Percentiles rank a stretch among this genome's conserved stretches.
Evolutionary conservation across 805 yeast genomes (phyloP).

Genomic region (Cyberlindnera lachancei): DNA sequence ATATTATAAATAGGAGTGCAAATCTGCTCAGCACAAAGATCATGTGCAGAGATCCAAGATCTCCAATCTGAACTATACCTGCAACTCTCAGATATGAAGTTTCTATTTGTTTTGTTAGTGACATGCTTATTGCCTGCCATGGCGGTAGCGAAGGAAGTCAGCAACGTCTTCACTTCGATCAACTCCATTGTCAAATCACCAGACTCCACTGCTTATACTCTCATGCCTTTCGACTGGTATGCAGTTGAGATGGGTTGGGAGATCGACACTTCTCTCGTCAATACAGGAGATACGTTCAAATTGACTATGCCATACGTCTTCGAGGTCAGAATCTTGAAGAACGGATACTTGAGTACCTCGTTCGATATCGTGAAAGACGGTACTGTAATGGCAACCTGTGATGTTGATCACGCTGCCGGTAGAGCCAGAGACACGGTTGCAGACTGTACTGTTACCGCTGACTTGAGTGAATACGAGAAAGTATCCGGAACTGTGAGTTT

Average conservation of each 20-base stretch:
- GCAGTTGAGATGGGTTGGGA: conserved; percentile 5
- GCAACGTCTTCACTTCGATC: conserved; percentile 6
- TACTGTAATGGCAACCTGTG: conserved; percentile 8
- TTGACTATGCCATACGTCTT: conserved; percentile 11
- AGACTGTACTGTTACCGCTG: conserved; percentile 6
- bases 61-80: too few relatives aligned
- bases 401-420: conserved; percentile 11
- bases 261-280: conserved; percentile 3
- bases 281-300: conserved; percentile 12
- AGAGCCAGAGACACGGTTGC: conserved; percentile 2
- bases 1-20: too few relatives aligned
- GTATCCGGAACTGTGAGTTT: conserved; percentile 6
- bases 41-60: too few relatives aligned
- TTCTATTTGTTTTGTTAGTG: too few relatives aligned
- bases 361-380: conserved; percentile 7
- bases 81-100: too few relatives aligned
- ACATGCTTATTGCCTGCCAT: too few relatives aligned
- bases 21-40: too few relatives aligned
- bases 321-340: conserved; percentile 7
- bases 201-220: neutral
- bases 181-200: conserved; percentile 4
- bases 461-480: conserved; percentile 1
- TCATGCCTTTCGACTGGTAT: conserved; percentile 7
- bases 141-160: conserved; percentile 7
- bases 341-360: conserved; percentile 1